Evolutionary conservation across 2,329 filamentous ascomycete species (phyloP).

Genomic region (Ceratocystis smalleyi): DNA sequence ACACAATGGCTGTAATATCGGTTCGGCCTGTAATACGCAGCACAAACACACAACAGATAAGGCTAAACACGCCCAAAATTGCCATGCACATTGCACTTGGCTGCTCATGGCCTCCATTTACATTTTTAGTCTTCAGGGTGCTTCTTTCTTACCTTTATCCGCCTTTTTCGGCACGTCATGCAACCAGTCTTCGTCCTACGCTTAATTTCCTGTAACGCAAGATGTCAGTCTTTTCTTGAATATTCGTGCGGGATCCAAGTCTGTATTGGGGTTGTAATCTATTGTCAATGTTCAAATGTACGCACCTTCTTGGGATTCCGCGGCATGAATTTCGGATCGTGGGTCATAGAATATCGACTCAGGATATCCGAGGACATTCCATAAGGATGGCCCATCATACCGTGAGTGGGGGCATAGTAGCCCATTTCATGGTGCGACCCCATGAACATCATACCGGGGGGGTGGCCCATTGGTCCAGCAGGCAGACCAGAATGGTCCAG

Average conservation of each 20-base stretch:
- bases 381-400: constrained; percentile 20
- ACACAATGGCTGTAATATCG: background rate
- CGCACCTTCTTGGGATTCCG: constrained; percentile 43
- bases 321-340: constrained; percentile 34
- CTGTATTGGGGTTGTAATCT: background rate
- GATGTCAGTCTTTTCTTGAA: constrained; percentile 7
- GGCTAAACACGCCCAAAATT: background rate
- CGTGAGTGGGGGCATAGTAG: constrained; percentile 10
- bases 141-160: constrained; percentile 38
- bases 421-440: constrained; percentile 14
- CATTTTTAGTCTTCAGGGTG: background rate
- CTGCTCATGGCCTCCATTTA: background rate
- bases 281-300: constrained; percentile 7
- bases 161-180: constrained; percentile 44
- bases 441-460: constrained; percentile 13
- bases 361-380: constrained; percentile 31
- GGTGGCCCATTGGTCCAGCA: constrained; percentile 1
- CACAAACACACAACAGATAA: background rate
- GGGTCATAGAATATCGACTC: constrained; percentile 33
- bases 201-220: constrained; percentile 39
- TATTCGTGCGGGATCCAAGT: background rate
- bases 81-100: background rate
- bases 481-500: constrained; percentile 23
- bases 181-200: constrained; percentile 48
- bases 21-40: constrained; percentile 3